A percentile compares a stretch with the other conserved stretches of the same genome.
Evolutionary conservation across 169 alveolate species (phyloP).

Genomic region (Plasmodium ovale): DNA sequence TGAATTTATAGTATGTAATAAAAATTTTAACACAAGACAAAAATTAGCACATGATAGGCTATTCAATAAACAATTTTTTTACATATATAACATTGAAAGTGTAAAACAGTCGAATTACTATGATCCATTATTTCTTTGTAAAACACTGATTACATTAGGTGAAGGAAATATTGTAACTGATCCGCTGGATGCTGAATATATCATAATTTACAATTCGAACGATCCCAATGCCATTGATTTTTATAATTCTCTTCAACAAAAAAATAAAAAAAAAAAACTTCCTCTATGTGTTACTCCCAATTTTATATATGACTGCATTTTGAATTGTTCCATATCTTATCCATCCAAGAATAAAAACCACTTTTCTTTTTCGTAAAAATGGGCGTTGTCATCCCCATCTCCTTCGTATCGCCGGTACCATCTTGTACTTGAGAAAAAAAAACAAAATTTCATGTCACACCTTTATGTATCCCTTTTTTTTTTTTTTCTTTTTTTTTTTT

Average conservation of each 20-base stretch:
- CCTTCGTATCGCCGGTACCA: too few relatives aligned
- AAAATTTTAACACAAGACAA: constrained; percentile 82
- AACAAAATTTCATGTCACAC: background rate
- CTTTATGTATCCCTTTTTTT: too few relatives aligned
- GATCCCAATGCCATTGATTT: constrained; percentile 43
- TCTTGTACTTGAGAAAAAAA: too few relatives aligned
- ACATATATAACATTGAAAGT: constrained; percentile 76
- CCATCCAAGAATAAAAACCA: constrained; percentile 65
- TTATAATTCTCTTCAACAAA: constrained; percentile 49
- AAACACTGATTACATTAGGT: constrained; percentile 80
- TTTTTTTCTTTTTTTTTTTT: too few relatives aligned
- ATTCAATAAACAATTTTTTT: constrained; percentile 83
- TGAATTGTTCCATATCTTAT: constrained; percentile 53
- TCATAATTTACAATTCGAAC: constrained; percentile 78
- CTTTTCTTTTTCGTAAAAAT: constrained; percentile 17
- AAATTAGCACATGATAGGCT: constrained; percentile 84
- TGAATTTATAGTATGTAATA: constrained; percentile 81
- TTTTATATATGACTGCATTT: constrained; percentile 73
- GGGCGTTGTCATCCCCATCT: too few relatives aligned
- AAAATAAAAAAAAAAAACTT: constrained; percentile 47
- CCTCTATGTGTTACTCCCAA: constrained; percentile 66
- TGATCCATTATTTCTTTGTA: constrained; percentile 61
- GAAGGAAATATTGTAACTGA: constrained; percentile 80
- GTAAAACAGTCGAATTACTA: constrained; percentile 66
- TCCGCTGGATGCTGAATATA: constrained; percentile 84